phyloP scores from a whole-genome alignment of 1,284 basidiomycete genomes.

The Tilletia caries region DNA sequence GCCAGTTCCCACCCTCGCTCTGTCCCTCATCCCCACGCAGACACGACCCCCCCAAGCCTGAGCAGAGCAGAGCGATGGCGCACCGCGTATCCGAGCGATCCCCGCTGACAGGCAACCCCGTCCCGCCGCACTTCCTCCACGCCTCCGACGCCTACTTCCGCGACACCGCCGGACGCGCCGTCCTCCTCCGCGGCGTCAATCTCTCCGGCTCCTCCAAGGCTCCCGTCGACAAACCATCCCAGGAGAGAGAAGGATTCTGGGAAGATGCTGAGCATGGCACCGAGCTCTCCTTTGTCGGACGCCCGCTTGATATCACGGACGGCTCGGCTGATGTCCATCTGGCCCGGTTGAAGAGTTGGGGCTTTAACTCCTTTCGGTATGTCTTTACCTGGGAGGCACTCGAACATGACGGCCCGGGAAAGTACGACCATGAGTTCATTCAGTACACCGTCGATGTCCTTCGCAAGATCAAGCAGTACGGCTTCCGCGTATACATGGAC shows the following conservation, averaged over 20 bases:
- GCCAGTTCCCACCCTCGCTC: background rate
- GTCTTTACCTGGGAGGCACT: conserved; percentile 91
- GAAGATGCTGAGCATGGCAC: conserved; percentile 73
- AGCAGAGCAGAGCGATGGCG: background rate
- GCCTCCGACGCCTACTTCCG: conserved; percentile 65
- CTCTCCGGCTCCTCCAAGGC: conserved; percentile 83
- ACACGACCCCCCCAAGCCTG: background rate
- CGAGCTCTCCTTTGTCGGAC: conserved; percentile 69
- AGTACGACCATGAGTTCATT: conserved; percentile 87
- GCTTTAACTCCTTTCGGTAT: conserved; percentile 88
- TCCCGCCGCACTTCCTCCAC: conserved; percentile 33
- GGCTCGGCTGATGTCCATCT: conserved; percentile 85
- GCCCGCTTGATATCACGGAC: conserved; percentile 73
- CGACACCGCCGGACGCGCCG: conserved; percentile 74
- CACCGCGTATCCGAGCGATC: conserved; percentile 6
- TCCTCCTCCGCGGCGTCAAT: conserved; percentile 88
- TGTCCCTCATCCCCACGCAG: background rate
- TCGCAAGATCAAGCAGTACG: conserved; percentile 84
- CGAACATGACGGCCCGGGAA: conserved; percentile 88
- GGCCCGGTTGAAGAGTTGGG: conserved; percentile 80
- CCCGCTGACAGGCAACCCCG: conserved; percentile 5
- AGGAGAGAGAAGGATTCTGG: conserved; percentile 78
- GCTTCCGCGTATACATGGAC: conserved; percentile 91
- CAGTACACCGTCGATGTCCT: conserved; percentile 84
- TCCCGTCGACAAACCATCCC: conserved; percentile 58